These are phyloP conservation scores for Pseudocercospora vitis DNA, from an alignment of 2,329 filamentous ascomycete genomes.

Conservation along the genomic window DNA sequence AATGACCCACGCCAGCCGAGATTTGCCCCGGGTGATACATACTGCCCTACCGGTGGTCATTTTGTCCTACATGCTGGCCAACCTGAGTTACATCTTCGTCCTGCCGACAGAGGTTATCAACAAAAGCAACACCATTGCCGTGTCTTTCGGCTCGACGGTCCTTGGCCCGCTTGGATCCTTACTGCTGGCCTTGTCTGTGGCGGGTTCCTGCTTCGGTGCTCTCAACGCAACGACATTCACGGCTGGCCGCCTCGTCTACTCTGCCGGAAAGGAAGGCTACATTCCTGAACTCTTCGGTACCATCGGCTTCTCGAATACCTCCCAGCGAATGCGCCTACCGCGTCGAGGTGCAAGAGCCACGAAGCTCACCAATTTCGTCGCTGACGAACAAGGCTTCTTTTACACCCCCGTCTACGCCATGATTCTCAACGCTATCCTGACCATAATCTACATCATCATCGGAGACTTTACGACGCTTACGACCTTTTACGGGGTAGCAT, in stretches of 20 bases:
- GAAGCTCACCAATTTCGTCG: constrained; percentile 61
- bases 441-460: constrained; percentile 73
- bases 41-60: constrained; percentile 96
- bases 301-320: constrained; percentile 65
- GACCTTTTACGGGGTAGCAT: constrained; percentile 96
- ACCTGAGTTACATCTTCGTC: constrained; percentile 91
- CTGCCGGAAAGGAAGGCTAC: constrained; percentile 92
- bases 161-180: constrained; percentile 82
- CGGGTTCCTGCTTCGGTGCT: constrained; percentile 88
- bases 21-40: constrained; percentile 92
- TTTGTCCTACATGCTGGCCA: constrained; percentile 82
- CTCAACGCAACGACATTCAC: constrained; percentile 95
- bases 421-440: constrained; percentile 73
- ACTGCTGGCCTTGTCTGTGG: constrained; percentile 83
- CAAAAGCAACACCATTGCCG: constrained; percentile 89
- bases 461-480: constrained; percentile 90
- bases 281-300: constrained; percentile 79
- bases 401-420: constrained; percentile 94
- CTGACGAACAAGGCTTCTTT: constrained; percentile 80
- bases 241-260: constrained; percentile 86
- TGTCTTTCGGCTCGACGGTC: constrained; percentile 86
- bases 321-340: constrained; percentile 37
- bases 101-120: constrained; percentile 79
- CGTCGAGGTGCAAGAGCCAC: constrained; percentile 58
- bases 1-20: constrained; percentile 85